Conservation (phyloP, 2,329 filamentous ascomycete species). For the Cladorrhinum sp. region DNA sequence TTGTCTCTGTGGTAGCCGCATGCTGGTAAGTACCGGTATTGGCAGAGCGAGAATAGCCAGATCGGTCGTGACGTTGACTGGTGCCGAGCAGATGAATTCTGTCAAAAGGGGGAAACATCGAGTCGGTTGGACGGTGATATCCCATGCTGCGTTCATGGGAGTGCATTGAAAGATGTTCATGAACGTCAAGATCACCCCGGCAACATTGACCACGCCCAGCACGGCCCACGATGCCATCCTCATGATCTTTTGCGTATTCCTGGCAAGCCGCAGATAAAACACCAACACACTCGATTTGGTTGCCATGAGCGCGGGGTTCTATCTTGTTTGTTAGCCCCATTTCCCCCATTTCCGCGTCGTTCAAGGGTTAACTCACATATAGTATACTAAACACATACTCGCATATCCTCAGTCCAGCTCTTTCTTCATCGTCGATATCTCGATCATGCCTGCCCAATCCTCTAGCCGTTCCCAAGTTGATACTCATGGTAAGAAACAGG, state of each 20-base stretch:
- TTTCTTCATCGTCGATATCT: slow-evolving; percentile 52
- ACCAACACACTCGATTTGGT: slow-evolving; percentile 90
- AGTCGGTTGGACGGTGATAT: slow-evolving; percentile 33
- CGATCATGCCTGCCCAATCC: slow-evolving; percentile 67
- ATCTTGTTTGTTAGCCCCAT: slow-evolving; percentile 15
- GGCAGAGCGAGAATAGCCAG: slow-evolving; percentile 83
- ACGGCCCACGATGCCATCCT: slow-evolving; percentile 79
- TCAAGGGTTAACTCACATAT: slow-evolving; percentile 47
- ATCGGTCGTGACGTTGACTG: slow-evolving; percentile 89
- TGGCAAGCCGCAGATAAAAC: slow-evolving; percentile 82
- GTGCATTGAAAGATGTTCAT: slow-evolving; percentile 85
- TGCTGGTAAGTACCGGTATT: slow-evolving; percentile 81
- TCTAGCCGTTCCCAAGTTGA: slow-evolving; percentile 59
- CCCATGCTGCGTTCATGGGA: slow-evolving; percentile 70
- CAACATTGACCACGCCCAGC: slow-evolving; percentile 72
- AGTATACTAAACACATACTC: slow-evolving; percentile 65
- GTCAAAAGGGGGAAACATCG: slow-evolving; percentile 58
- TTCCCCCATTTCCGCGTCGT: neutral
- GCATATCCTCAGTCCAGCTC: slow-evolving; percentile 51
- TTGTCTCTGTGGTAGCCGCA: slow-evolving; percentile 79
- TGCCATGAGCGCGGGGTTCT: slow-evolving; percentile 87
- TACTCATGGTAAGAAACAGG: slow-evolving; percentile 64
- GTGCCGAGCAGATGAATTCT: slow-evolving; percentile 71
- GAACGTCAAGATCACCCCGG: slow-evolving; percentile 75
- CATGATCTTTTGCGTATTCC: slow-evolving; percentile 71